Percentiles rank a stretch among this genome's conserved stretches.
Evolutionary conservation across 805 yeast species (phyloP).

Genomic region (Pichia nanzhaoensis): DNA sequence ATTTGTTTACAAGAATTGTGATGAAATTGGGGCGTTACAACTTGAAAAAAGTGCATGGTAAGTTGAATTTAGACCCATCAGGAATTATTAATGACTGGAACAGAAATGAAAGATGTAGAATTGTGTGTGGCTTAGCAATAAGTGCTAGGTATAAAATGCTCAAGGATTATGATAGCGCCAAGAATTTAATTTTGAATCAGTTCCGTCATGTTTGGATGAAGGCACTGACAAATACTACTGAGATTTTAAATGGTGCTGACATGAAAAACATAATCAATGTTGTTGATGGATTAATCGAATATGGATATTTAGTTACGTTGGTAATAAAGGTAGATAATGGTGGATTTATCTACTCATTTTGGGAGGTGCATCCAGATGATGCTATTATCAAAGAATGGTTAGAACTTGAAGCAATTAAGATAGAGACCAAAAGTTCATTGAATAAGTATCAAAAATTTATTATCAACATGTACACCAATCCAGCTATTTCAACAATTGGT

Average conservation of each 20-base stretch:
- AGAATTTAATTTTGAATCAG: slow-evolving; percentile 13
- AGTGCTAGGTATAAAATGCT: slow-evolving; percentile 22
- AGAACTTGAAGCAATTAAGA: slow-evolving; percentile 2
- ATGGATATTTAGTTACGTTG: slow-evolving; percentile 9
- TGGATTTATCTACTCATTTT: slow-evolving; percentile 19
- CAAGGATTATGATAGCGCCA: slow-evolving; percentile 13
- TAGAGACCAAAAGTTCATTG: neutral
- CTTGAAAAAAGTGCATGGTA: slow-evolving; percentile 12
- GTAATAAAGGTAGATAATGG: slow-evolving; percentile 12
- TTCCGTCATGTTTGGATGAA: slow-evolving; percentile 22
- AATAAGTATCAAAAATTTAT: slow-evolving; percentile 12
- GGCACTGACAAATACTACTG: neutral
- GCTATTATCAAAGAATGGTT: slow-evolving; percentile 12
- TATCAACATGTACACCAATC: slow-evolving; percentile 11
- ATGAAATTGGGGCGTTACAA: slow-evolving; percentile 18
- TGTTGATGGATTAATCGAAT: slow-evolving; percentile 12
- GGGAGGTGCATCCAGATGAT: slow-evolving; percentile 23
- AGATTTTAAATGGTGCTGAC: slow-evolving; percentile 8
- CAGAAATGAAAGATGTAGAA: slow-evolving; percentile 9
- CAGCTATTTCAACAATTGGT: slow-evolving; percentile 12
- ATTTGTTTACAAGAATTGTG: slow-evolving; percentile 15
- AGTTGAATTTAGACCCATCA: slow-evolving; percentile 7
- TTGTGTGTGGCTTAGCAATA: slow-evolving; percentile 18
- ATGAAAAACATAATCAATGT: slow-evolving; percentile 19
- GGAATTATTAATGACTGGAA: slow-evolving; percentile 9